Evolutionary conservation across 495 filamentous ascomycete genomes (phyloP).

Genomic region (Podospora tetraspora): DNA sequence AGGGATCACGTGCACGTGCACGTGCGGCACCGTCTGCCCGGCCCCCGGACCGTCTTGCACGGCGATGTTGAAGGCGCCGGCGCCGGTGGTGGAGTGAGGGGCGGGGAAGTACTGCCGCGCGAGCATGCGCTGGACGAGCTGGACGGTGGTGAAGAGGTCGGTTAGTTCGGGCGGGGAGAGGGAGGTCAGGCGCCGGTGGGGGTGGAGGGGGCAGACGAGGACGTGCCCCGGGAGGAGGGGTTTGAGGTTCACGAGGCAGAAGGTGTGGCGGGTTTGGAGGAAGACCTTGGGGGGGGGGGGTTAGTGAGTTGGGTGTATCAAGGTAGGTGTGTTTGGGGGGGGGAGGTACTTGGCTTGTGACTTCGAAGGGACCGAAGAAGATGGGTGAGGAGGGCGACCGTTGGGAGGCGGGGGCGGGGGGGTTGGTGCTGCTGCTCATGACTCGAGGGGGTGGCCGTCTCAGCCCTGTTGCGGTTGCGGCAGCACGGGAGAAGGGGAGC

Average conservation of each 20-base stretch:
- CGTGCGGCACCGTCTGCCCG: conserved; percentile 83
- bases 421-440: background rate
- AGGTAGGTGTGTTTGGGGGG: background rate
- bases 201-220: conserved; percentile 63
- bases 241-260: conserved; percentile 89
- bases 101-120: conserved; percentile 60
- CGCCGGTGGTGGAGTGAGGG: conserved; percentile 8
- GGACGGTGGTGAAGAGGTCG: conserved; percentile 81
- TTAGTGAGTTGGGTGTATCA: conserved; percentile 7
- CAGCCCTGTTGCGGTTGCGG: background rate
- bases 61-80: conserved; percentile 76
- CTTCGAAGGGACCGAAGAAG: conserved; percentile 60
- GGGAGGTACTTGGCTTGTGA: conserved; percentile 37
- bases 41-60: conserved; percentile 86
- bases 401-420: background rate
- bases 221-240: conserved; percentile 92
- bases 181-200: conserved; percentile 68
- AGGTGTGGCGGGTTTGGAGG: conserved; percentile 68
- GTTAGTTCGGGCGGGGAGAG: conserved; percentile 66
- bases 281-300: conserved; percentile 58
- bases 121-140: conserved; percentile 72
- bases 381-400: conserved; percentile 28
- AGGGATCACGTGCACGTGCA: conserved; percentile 93
- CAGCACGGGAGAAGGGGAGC: background rate
- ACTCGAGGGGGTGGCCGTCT: background rate